Evolutionary conservation across 805 yeast species (phyloP), one percentile per base, ranked within the genome.

Genomic region (Suhomyces prunicola): DNA sequence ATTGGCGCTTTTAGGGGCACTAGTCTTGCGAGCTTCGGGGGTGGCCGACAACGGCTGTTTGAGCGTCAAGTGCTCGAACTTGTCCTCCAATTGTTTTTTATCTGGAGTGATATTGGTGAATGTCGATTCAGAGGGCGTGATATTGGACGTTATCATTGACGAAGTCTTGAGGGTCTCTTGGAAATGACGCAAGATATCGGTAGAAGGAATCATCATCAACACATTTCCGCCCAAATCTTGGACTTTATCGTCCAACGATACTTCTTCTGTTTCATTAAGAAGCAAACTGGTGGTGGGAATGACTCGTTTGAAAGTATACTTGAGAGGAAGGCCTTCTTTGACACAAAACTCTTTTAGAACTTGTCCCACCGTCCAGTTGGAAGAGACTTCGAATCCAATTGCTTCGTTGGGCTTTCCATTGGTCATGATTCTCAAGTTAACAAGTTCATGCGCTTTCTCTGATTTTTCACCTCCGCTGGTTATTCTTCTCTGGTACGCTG

Each of bases 111-210:
- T 64, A 1, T 60, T 59, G 6, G 59, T 49, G 36, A 60, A 64
- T 5, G 67, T 58, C 4, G 62, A 50, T 1, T 65, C 65, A 1
- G 66, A 60, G 1, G 74, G 73, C 0, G 76, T 71, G 12, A 70
- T 70, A 10, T 44, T 57, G 8, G 48, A 29, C 5, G 10, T 17
- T 1, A 15, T 31, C 27, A 47, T 8, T 22, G 15, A 13, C n/a
- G 24, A 22, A 4, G 39, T 9, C 17, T 24, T 44, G 19, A 15
- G 13, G 9, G 17, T 12, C 6, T 46, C 48, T 33, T 46, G 48
- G 40, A 46, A 29, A 5, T 31, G 36, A 10, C 26, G 29, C 5
- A 47, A 12, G 13, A 19, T 22, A n/a, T 35, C 44, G 2, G 12
- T 35, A 6, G 44, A 35, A 24, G 49, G 49, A 22, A 47, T 44